Evolutionary conservation across 2,329 filamentous ascomycete species (phyloP).

Genomic region (Rutstroemia sydowiana): DNA sequence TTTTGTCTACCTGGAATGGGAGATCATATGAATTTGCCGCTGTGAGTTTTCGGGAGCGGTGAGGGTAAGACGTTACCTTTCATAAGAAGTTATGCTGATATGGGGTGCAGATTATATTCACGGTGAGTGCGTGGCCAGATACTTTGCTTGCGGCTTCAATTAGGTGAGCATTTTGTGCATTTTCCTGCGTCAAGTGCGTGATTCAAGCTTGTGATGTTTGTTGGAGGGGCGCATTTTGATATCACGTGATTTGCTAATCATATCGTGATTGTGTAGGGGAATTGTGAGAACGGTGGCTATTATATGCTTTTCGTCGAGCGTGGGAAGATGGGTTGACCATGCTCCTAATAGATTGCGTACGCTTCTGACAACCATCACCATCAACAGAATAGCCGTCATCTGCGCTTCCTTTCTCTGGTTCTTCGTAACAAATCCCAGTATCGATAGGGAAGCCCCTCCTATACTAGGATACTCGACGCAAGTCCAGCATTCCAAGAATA

Average conservation of each 20-base stretch:
- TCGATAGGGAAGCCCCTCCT: neutral
- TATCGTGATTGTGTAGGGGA: constrained; percentile 21
- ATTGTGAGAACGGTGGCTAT: constrained; percentile 33
- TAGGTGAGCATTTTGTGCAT: constrained; percentile 27
- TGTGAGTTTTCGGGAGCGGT: constrained; percentile 20
- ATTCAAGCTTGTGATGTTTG: neutral
- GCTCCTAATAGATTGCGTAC: constrained; percentile 35
- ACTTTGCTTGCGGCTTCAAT: constrained; percentile 35
- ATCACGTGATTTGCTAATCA: constrained; percentile 14
- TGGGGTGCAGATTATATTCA: constrained; percentile 40
- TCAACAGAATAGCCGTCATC: constrained; percentile 36
- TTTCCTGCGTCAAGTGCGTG: neutral
- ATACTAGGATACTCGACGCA: too few species aligned
- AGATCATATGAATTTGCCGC: constrained; percentile 36
- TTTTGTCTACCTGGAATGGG: constrained; percentile 50
- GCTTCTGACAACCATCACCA: constrained; percentile 35
- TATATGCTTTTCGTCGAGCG: constrained; percentile 35
- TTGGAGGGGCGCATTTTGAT: neutral
- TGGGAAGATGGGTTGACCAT: constrained; percentile 37
- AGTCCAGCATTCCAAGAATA: too few species aligned
- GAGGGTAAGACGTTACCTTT: too few species aligned
- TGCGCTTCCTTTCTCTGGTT: constrained; percentile 35
- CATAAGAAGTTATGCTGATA: constrained; percentile 2
- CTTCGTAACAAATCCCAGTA: constrained; percentile 26
- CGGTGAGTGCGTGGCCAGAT: constrained; percentile 40